Evolutionary conservation across 2,329 filamentous ascomycete genomes (phyloP), one percentile per base, ranked within the genome.

Genomic region (Trichoderma pleuroti): DNA sequence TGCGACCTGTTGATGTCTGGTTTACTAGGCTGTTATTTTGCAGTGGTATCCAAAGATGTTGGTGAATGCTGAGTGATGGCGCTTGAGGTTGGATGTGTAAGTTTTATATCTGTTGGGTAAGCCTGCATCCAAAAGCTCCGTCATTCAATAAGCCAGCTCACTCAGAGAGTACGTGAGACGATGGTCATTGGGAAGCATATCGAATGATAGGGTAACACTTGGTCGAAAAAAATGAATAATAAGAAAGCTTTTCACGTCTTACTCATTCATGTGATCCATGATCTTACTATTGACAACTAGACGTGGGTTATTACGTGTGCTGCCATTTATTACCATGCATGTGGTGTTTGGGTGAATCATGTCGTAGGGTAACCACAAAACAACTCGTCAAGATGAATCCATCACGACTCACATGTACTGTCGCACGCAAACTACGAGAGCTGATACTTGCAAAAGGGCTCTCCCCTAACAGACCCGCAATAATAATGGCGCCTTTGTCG

Each of bases 381-480:
- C 56, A 34, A 9, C 28, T 12, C 12, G 32, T 0, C 24, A 12
- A 39, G 21, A 39, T 39, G 14, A 6, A 36, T 24, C 59, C 14
- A 61, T 39, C 10, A 61, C 32, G 52, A n/a, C 34, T 18, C 7
- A 12, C 5, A 4, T 28, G 65, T 68, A 60, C 14, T 12, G 1
- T 49, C 9, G 2, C 36, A n/a, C 8, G 9, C 1, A 26, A 57
- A 14, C n/a, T 26, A 3, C 10, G 10, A 10, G 12, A 24, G 1
- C 0, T 1, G 28, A 57, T 68, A 68, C 65, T 21, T 32, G 18
- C 14, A 9, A 7, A 3, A 10, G 57, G 26, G n/a, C 24, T 39
- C 5, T 26, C 46, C 36, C 36, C 54, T 68, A 68, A 60, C 65
- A 49, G 65, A 49, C 65, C 65, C 65, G 54, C 65, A 68, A n/a